These are phyloP conservation scores for Rubia peregrina DNA, from an alignment of 305 asterid genomes.

Conservation along the genomic window DNA sequence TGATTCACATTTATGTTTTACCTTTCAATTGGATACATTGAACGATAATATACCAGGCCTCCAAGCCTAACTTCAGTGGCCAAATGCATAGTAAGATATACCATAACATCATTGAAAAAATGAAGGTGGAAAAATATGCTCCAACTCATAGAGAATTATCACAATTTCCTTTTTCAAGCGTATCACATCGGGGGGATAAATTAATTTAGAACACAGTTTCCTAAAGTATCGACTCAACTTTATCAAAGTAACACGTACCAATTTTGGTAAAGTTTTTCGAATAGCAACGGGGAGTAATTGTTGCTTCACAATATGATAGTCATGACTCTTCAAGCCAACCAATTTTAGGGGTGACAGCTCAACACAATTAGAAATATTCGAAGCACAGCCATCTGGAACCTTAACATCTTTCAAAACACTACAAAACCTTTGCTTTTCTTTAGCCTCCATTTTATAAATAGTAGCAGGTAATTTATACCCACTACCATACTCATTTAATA, in stretches of 20 bases:
- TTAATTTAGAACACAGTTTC: not conserved
- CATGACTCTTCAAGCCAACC: not conserved
- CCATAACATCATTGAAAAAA: slow-evolving; percentile 7
- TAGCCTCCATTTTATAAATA: too few species aligned
- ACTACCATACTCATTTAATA: too few species aligned
- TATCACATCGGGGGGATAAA: not conserved
- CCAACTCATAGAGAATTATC: not conserved
- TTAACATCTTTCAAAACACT: too few species aligned
- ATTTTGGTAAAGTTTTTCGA: not conserved
- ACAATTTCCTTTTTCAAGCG: not conserved
- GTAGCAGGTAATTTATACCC: too few species aligned
- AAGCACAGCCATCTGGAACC: too few species aligned
- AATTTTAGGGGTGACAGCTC: not conserved
- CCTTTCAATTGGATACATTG: not conserved
- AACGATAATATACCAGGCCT: not conserved
- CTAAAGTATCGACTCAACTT: not conserved
- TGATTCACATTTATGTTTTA: not conserved
- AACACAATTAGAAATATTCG: not conserved
- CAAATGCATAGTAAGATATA: not conserved
- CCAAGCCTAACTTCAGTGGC: not conserved
- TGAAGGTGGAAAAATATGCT: not conserved
- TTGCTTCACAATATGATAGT: not conserved
- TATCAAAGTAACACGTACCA: not conserved
- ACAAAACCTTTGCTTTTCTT: too few species aligned
- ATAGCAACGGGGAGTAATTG: not conserved